Evolutionary conservation across 495 filamentous ascomycete genomes (phyloP), one percentile per base, ranked within the genome.

Genomic region (Hypoxylon crocopeplum): DNA sequence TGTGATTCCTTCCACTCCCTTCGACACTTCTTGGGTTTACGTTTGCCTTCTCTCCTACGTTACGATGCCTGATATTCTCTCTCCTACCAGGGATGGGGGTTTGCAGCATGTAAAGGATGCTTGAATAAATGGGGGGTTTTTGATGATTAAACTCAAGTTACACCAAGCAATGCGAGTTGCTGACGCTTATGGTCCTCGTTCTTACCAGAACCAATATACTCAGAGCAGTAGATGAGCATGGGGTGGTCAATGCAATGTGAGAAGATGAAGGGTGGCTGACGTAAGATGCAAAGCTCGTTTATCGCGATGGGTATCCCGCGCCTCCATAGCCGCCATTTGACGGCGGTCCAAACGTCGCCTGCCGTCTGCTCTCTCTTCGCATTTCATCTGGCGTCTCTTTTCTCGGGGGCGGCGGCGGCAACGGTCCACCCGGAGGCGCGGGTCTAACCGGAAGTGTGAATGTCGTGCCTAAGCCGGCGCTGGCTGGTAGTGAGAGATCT

Each of bases 371-470:
- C 39, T 76, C 72, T 46, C 68, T 69, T 33, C 74, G 73, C 45
- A 65, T 36, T 17, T 77, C 59, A 48, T 78, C 75, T 1, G 67
- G 62, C 29, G 64, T 70, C 47, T 77, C 76, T 61, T 78, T 78
- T 55, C 73, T 71, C 29, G 75, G 76, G 6, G 73, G 75, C 38
- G 77, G 75, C 21, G 79, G 77, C 17, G 77, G 77, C 34, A 75
- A 67, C 19, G 71, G 68, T 7, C 72, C 73, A 21, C 69, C 72
- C 2, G 76, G 70, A 19, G 77, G 74, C 36, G 69, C 77, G 38
- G 80, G 76, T 29, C 80, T 74, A 30, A 83, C 72, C 10, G 80
- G 77, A 11, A 83, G 65, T 21, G 72, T 77, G 19, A 81, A 81
- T n/a, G 67, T 66, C n/a, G 57, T 62, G 52, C 68, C 67, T 33